Percentiles rank a stretch among this genome's conserved stretches.
Evolutionary conservation across 2,329 filamentous ascomycete genomes (phyloP).

Genomic region (Pseudocercospora eumusae): DNA sequence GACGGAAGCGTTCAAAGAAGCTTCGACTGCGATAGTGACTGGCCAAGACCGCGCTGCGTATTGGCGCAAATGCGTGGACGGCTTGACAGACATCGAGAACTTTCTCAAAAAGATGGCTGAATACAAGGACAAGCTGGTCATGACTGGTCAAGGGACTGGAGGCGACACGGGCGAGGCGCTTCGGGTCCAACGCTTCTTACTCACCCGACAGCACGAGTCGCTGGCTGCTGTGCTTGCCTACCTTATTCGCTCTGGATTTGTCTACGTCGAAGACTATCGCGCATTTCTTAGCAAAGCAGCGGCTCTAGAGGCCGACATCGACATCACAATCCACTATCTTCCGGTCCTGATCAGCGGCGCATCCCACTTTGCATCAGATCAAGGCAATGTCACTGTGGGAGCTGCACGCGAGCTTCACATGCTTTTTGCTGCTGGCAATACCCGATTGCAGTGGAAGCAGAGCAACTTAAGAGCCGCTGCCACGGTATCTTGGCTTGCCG

Average conservation of each 20-base stretch:
- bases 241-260: slow-evolving; percentile 74
- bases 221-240: slow-evolving; percentile 78
- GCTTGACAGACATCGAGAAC: slow-evolving; percentile 73
- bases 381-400: slow-evolving; percentile 65
- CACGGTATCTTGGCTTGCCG: slow-evolving; percentile 82
- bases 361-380: slow-evolving; percentile 74
- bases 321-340: slow-evolving; percentile 73
- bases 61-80: slow-evolving; percentile 71
- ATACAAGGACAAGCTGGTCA: slow-evolving; percentile 70
- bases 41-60: slow-evolving; percentile 60
- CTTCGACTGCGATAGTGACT: slow-evolving; percentile 60
- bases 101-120: slow-evolving; percentile 78
- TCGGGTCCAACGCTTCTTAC: slow-evolving; percentile 75
- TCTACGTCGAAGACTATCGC: slow-evolving; percentile 70
- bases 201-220: slow-evolving; percentile 87
- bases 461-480: slow-evolving; percentile 77
- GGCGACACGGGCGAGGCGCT: slow-evolving; percentile 74
- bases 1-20: slow-evolving; percentile 57
- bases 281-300: slow-evolving; percentile 68
- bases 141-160: slow-evolving; percentile 67
- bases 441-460: slow-evolving; percentile 70
- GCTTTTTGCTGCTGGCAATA: slow-evolving; percentile 65
- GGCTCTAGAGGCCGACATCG: slow-evolving; percentile 75
- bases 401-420: slow-evolving; percentile 71
- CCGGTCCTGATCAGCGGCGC: slow-evolving; percentile 77